Evolutionary conservation across 169 alveolate species (phyloP).

Genomic region (Plasmodium falciparum): DNA sequence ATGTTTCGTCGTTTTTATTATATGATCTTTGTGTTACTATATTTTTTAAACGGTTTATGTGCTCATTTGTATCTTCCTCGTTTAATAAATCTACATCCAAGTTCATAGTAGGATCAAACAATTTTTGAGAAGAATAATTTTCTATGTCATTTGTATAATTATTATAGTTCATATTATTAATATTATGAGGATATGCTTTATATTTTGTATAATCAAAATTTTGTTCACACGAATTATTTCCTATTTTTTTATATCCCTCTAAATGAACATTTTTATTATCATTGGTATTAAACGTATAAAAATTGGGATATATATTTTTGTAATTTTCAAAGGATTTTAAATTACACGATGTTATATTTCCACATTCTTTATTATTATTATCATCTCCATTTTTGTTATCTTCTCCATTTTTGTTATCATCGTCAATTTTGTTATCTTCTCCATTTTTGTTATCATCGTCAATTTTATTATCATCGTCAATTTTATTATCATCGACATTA

Average conservation of each 20-base stretch:
- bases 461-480: background rate
- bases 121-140: background rate
- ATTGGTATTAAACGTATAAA: slow-evolving; percentile 5
- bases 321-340: slow-evolving; percentile 29
- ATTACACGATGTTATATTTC: slow-evolving; percentile 27
- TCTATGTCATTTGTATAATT: slow-evolving; percentile 15
- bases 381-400: background rate
- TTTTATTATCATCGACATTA: background rate
- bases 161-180: background rate
- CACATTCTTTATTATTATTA: slow-evolving; percentile 22
- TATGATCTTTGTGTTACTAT: slow-evolving; percentile 7
- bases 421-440: too few relatives aligned
- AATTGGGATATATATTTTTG: slow-evolving; percentile 30
- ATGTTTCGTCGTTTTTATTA: slow-evolving; percentile 5
- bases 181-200: background rate
- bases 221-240: slow-evolving; percentile 23
- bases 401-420: too few relatives aligned
- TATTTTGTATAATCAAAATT: slow-evolving; percentile 6
- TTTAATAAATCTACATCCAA: slow-evolving; percentile 5
- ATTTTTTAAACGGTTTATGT: background rate
- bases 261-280: slow-evolving; percentile 25
- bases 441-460: background rate
- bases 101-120: background rate
- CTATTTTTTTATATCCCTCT: slow-evolving; percentile 1
- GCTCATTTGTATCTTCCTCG: slow-evolving; percentile 19